These are phyloP conservation scores for Eimeria acervulina DNA, from an alignment of 169 alveolate genomes.

Conservation along the genomic window DNA sequence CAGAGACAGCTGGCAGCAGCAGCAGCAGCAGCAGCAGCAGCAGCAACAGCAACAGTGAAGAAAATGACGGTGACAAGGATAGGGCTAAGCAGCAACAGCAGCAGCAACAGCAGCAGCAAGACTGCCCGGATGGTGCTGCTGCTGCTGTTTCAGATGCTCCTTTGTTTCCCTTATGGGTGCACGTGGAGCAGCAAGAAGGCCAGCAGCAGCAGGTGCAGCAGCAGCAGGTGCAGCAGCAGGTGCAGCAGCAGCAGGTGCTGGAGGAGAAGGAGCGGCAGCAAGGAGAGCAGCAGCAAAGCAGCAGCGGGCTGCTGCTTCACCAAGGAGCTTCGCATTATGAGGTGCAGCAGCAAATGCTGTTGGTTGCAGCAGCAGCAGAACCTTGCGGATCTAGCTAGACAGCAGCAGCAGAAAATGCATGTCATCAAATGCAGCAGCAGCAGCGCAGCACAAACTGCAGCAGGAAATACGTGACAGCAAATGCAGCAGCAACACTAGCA, in stretches of 20 bases:
- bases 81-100: neutral
- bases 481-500: neutral
- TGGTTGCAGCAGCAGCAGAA: neutral
- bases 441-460: neutral
- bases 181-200: neutral
- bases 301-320: neutral
- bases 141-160: neutral
- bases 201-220: neutral
- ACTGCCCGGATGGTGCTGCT: neutral
- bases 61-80: neutral
- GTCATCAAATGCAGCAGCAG: neutral
- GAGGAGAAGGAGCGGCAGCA: neutral
- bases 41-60: neutral
- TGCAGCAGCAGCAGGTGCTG: no score
- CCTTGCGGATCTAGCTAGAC: neutral
- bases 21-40: neutral
- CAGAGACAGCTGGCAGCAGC: neutral
- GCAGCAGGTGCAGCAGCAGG: neutral
- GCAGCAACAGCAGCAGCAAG: neutral
- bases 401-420: no score
- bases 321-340: neutral
- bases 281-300: neutral
- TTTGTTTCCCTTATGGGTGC: neutral
- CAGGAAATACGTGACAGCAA: neutral
- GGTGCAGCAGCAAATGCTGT: neutral